Evolutionary conservation across 2,329 filamentous ascomycete genomes (phyloP).

Genomic region (Raffaelea ambrosiae): DNA sequence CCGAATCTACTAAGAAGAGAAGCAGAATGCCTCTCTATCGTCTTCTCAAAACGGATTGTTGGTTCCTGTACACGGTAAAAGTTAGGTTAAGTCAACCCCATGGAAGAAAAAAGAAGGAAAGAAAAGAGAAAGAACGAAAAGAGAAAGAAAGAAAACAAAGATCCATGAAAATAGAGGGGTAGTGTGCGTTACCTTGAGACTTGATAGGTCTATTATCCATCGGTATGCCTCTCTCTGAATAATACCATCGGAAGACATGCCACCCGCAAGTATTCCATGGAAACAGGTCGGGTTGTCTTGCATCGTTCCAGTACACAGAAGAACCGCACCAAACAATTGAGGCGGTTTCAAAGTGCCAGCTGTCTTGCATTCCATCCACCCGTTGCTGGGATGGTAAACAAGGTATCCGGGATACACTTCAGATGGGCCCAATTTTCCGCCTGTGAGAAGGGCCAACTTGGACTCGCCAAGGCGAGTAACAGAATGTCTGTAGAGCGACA

Average conservation of each 20-base stretch:
- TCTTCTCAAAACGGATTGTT: constrained; percentile 6
- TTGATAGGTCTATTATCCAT: constrained; percentile 48
- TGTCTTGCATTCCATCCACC: constrained; percentile 37
- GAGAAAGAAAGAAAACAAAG: no score
- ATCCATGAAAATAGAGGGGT: no score
- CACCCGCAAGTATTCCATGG: constrained; percentile 61
- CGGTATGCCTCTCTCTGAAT: constrained; percentile 54
- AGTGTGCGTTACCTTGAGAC: constrained; percentile 28
- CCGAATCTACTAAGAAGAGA: constrained; percentile 10
- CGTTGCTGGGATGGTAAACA: constrained; percentile 38
- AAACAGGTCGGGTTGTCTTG: constrained; percentile 24
- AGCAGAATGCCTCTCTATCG: background rate
- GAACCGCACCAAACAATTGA: constrained; percentile 34
- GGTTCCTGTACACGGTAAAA: constrained; percentile 18
- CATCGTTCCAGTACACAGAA: constrained; percentile 18
- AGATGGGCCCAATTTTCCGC: constrained; percentile 48
- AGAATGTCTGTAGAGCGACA: constrained; percentile 68
- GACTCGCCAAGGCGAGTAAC: constrained; percentile 43
- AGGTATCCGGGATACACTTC: constrained; percentile 42
- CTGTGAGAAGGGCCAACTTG: constrained; percentile 47
- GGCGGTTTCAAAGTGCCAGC: constrained; percentile 23
- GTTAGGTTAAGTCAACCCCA: no score
- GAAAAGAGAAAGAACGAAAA: no score
- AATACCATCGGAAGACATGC: constrained; percentile 56
- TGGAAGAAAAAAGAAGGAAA: no score